Base-by-base conservation (phyloP, 2,329 filamentous ascomycete genomes). In the Nemania bipapillata region DNA sequence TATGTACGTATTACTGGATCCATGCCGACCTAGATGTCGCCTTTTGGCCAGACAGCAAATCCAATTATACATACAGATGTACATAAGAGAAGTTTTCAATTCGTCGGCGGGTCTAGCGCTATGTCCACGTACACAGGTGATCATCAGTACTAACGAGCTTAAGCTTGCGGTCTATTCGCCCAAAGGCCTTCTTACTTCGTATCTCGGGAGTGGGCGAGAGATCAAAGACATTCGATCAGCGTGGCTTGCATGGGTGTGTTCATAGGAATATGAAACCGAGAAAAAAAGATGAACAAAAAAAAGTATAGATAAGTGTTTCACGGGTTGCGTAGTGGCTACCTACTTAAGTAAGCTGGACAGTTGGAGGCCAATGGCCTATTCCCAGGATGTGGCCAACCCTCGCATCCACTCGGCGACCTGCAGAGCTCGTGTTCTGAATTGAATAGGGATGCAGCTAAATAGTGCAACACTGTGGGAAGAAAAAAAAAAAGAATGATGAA, bases 371-470 rank as follows among this genome's bases (percentile, higher is more conserved):
- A 71, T 67, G 68, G 49, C 56, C 63, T 69, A 63, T 32, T 66
- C 67, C 58, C 61, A 56, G 55, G 61, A 20, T 45, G 50, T 30
- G 53, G 66, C 66, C 45, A 26, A 9, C 61, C 15, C 37, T 40
- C 3, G 37, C 70, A 70, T 63, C 32, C 64, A 60, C 63, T 68
- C 65, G 71, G 74, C 69, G 66, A 75, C 57, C 68, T 73, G 74
- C 74, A 75, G 72, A 60, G 45, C 64, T 67, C 68, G 65, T 64
- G 65, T 69, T 66, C 64, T 32, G 30, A 32, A 68, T 70, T 32
- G 30, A 32, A 68, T 70, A 63, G 49, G 35, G 60, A 72, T 70
- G 62, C 62, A 73, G 69, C 57, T 32, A 37, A 50, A 56, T 64
- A 68, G 67, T 68, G 71, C 71, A 61, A 64, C 61, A 58, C 61